These are phyloP conservation scores for Lepidium africanum DNA, from an alignment of 345 rosid genomes.

Conservation along the genomic window DNA sequence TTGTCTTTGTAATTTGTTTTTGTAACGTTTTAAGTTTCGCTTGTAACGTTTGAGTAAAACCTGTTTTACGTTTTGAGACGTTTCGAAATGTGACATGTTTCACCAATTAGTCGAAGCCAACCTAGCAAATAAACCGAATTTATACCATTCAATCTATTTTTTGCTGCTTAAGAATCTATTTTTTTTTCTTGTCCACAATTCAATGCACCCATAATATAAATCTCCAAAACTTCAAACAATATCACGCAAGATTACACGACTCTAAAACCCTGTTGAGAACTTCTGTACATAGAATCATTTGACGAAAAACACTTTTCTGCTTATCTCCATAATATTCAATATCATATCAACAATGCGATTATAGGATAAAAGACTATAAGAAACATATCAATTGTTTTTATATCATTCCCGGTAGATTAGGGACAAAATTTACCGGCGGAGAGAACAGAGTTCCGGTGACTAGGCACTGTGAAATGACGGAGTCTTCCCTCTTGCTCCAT, in stretches of 20 bases:
- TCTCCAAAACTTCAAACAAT: too few species aligned
- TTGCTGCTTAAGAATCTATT: neutral
- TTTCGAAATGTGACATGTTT: neutral
- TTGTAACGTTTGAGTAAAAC: neutral
- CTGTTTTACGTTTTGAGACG: neutral
- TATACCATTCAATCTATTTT: neutral
- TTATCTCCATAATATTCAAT: neutral
- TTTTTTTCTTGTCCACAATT: neutral
- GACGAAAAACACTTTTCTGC: too few species aligned
- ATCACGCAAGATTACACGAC: too few species aligned
- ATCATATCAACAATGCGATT: neutral
- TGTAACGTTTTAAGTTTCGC: neutral
- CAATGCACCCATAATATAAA: too few species aligned
- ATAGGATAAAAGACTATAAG: too few species aligned
- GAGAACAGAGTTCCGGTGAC: conserved; percentile 35
- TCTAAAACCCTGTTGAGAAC: too few species aligned
- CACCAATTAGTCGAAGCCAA: neutral
- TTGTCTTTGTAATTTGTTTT: neutral
- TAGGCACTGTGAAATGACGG: conserved; percentile 71
- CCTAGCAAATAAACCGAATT: too few species aligned
- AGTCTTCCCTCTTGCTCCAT: conserved; percentile 63
- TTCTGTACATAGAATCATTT: too few species aligned
- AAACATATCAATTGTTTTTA: neutral
- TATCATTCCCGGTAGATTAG: neutral
- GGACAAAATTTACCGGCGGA: conserved; percentile 5